Base-by-base conservation (phyloP, 1,284 basidiomycete species). In the Violaceomyces palustris region DNA sequence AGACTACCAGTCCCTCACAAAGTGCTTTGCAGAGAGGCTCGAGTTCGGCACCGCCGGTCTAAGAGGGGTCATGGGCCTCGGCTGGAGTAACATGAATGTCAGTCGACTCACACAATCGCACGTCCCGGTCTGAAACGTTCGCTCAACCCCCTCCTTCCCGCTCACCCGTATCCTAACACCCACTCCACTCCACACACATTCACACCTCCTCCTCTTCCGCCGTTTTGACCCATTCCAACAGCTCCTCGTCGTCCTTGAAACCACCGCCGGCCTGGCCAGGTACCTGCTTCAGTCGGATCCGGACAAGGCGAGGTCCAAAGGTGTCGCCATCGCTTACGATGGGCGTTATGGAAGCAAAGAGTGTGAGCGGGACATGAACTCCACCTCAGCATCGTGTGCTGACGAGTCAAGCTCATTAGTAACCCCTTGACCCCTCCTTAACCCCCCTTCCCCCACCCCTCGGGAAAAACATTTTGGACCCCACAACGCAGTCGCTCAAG, bases 281-380 rank as follows among this genome's bases (percentile, higher is more conserved):
- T 58, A 61, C 27, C 50, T 67, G 7, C 31, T 60, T 5, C 47
- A 57, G 32, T 44, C 40, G 31, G 48, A 61, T 41, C 21, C 31
- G 18, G 41, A 33, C 9, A 49, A 45, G 19, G 47, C 48, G 6
- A 46, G 46, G 29, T 14, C 37, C 17, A 41, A 61, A 19, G 58
- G 65, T n/a, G 65, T 67, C n/a, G 65, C 62, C 10, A 63, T 67
- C 32, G 65, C 62, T 14, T 67, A 65, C 32, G 65, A 67, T 18
- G 65, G 65, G 9, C 44, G 65, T 3, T 65, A 62, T 34, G 62
- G 62, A 27, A 59, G 53, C 42, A 60, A 50, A 18, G 46, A 54
- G 10, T 64, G 45, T 37, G 18, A 22, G 29, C 26, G n/a, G 9
- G 9, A n/a, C 26, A 28, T 8, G 9, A n/a, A n/a, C 26, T n/a